Percentiles rank a stretch among this genome's conserved stretches.
phyloP scores from a whole-genome alignment of 495 filamentous ascomycete species.

The Tuber microsphaerosporum region DNA sequence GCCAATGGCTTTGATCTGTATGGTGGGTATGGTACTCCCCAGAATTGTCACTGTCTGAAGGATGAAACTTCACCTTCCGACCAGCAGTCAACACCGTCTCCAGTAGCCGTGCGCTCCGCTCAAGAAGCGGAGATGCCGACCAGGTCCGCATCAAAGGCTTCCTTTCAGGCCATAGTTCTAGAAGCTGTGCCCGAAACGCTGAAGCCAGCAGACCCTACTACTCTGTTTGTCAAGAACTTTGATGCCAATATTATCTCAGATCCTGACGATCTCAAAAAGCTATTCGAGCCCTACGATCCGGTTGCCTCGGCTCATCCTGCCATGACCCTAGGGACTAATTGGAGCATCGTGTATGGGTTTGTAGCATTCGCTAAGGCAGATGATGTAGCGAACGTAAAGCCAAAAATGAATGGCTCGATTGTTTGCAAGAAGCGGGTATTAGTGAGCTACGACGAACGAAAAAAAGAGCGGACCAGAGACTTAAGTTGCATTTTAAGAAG shows the following conservation, averaged over 20 bases:
- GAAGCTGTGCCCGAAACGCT: constrained; percentile 36
- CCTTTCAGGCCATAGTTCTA: constrained; percentile 28
- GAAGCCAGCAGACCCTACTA: constrained; percentile 49
- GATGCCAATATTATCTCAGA: constrained; percentile 34
- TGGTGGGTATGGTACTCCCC: constrained; percentile 29
- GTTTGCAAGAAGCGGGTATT: constrained; percentile 40
- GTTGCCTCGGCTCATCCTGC: constrained; percentile 92
- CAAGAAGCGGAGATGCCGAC: constrained; percentile 25
- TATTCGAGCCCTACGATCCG: constrained; percentile 84
- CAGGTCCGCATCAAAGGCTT: constrained; percentile 7
- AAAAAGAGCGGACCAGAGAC: constrained; percentile 40
- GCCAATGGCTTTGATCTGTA: constrained; percentile 19
- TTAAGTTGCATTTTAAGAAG: constrained; percentile 21
- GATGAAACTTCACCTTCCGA: constrained; percentile 30
- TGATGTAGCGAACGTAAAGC: constrained; percentile 75
- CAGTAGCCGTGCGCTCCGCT: constrained; percentile 12
- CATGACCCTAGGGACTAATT: constrained; percentile 70
- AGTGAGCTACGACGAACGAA: constrained; percentile 39
- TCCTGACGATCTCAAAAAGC: constrained; percentile 49
- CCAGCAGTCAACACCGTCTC: constrained; percentile 31
- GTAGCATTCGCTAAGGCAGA: constrained; percentile 93
- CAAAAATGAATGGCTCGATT: constrained; percentile 70
- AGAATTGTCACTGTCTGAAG: constrained; percentile 8
- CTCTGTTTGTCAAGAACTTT: constrained; percentile 98
- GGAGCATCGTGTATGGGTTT: constrained; percentile 96